Evolutionary conservation across 2,329 filamentous ascomycete species (phyloP), one percentile per base, ranked within the genome.

Genomic region (Penicillium sumatraense): DNA sequence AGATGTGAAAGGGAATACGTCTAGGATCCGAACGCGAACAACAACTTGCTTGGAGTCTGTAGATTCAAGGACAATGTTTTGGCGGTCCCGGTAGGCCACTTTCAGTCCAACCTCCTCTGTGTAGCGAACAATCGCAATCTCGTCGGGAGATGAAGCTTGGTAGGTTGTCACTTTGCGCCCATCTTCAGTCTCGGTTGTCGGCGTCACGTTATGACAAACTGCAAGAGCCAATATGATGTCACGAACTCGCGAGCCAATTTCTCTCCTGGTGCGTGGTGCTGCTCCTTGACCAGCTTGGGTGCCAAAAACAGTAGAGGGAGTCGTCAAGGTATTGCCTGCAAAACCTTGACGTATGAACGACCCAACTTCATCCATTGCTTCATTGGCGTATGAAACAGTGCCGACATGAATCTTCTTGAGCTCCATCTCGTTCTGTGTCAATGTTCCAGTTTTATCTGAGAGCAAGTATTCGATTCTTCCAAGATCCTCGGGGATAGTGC

Each of bases 371-470:
- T 98, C 95, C 95, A 99, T 99, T 9, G 95, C 93, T 70, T 99
- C 95, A 65, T 96, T 96, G 29, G 93, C 95, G 68, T 99, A 99
- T 1, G 93, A 98, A 1, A 98, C 95, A 9, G 95, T 99, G 9
- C 96, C 95, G 50, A 99, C 91, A 68, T 99, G 96, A 5, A 99
- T 93, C 76, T 99, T 99, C 72, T 96, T 96, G 83, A 99, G 89
- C 69, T 97, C 93, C 93, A 97, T 97, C 68, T 96, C 85, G 68
- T 99, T 99, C 65, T 98, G 92, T 0, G 95, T 99, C 56, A 99
- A 75, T 1, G 95, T 99, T n/a, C 95, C 95, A 0, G 95, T 99
- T 75, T 99, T 99, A 74, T 99, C 95, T 60, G 91, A 97, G 26
- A 99, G 81, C 2, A 99, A 81, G 72, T 99, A 99, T 73, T 99